phyloP scores from a whole-genome alignment of 768 basidiomycete species.

The Lentinula guzmanii region DNA sequence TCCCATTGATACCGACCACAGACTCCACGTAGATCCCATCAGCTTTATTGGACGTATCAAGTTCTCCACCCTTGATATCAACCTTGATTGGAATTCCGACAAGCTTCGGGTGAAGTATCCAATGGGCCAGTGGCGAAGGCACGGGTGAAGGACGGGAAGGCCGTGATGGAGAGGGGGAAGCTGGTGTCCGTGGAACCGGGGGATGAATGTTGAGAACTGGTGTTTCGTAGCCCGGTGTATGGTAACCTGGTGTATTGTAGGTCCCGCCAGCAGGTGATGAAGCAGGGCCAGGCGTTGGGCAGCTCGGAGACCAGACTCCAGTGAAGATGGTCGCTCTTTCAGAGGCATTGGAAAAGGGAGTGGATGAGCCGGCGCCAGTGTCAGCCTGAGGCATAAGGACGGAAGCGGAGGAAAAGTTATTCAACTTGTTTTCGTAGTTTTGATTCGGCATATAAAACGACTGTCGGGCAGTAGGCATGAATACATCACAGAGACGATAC shows the following conservation, averaged over 20 bases:
- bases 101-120: background rate
- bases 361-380: background rate
- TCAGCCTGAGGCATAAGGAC: too few relatives aligned
- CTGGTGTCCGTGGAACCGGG: background rate
- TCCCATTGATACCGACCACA: background rate
- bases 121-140: background rate
- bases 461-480: background rate
- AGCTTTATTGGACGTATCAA: background rate
- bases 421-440: background rate
- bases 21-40: background rate
- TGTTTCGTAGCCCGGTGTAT: background rate
- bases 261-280: too few relatives aligned
- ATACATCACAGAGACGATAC: background rate
- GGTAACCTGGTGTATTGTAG: too few relatives aligned
- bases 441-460: background rate
- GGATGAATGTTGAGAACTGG: background rate
- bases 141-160: background rate
- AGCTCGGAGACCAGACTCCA: too few relatives aligned
- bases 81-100: background rate
- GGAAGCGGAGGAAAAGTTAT: background rate
- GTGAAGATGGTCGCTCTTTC: too few relatives aligned
- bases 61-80: background rate
- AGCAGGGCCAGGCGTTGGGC: too few relatives aligned
- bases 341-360: too few relatives aligned
- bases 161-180: background rate